These are phyloP conservation scores for Aphanomyces stellatus DNA, from an alignment of 352 stramenopile genomes.

Conservation along the genomic window DNA sequence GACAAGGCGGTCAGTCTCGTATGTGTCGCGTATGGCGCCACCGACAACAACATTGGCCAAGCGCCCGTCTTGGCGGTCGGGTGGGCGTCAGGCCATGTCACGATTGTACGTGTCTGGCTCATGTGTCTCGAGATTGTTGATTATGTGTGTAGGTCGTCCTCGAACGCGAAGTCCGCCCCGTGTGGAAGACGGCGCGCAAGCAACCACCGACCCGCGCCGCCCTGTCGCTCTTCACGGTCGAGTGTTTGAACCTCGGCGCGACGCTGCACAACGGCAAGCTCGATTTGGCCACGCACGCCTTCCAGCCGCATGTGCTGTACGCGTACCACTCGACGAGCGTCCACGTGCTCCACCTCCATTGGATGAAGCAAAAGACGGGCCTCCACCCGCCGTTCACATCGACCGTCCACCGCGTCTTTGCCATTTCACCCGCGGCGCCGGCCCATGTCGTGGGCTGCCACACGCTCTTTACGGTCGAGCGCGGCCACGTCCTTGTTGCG, in stretches of 20 bases:
- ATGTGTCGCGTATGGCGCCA: constrained; percentile 33
- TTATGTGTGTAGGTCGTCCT: constrained; percentile 25
- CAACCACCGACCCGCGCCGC: neutral
- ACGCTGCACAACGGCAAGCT: constrained; percentile 60
- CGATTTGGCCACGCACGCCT: constrained; percentile 38
- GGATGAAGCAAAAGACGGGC: constrained; percentile 53
- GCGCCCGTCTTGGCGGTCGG: constrained; percentile 48
- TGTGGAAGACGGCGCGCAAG: constrained; percentile 39
- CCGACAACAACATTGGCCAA: constrained; percentile 28
- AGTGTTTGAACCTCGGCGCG: constrained; percentile 55
- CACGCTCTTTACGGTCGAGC: constrained; percentile 3
- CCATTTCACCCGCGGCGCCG: constrained; percentile 39
- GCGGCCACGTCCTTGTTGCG: constrained; percentile 64
- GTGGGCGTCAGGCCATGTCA: constrained; percentile 67
- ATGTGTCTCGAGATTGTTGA: too few relatives aligned
- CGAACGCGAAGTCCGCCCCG: constrained; percentile 45
- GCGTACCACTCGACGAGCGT: constrained; percentile 68
- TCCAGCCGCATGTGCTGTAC: constrained; percentile 55
- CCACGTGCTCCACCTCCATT: constrained; percentile 67
- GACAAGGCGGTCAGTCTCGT: constrained; percentile 44
- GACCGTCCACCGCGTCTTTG: constrained; percentile 68
- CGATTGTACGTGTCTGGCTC: constrained; percentile 44
- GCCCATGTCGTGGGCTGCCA: neutral
- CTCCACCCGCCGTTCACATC: constrained; percentile 50
- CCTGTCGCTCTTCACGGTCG: constrained; percentile 48